Evolutionary conservation across 106 monocot genomes (phyloP).

Genomic region (Dioscorea dumetorum): DNA sequence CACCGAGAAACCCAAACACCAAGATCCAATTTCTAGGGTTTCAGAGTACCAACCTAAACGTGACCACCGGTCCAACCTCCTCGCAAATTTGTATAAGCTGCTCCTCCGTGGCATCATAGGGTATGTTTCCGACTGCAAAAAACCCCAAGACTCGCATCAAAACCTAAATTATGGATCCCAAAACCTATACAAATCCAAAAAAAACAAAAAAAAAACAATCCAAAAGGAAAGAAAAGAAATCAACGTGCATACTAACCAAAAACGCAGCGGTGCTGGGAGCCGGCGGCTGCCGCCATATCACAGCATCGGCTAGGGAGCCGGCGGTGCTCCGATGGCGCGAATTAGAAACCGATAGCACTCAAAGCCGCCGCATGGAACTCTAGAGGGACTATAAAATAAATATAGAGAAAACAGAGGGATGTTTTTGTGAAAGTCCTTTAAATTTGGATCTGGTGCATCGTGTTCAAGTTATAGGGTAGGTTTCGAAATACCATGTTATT

Average conservation of each 20-base stretch:
- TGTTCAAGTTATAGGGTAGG: too few species aligned
- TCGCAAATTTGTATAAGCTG: slow-evolving; percentile 92
- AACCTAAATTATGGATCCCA: background rate
- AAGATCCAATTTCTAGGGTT: background rate
- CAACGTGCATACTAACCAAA: slow-evolving; percentile 41
- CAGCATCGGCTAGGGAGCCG: background rate
- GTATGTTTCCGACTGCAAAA: slow-evolving; percentile 88
- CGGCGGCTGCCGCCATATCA: slow-evolving; percentile 48
- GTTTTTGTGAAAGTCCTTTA: too few species aligned
- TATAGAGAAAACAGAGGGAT: too few species aligned
- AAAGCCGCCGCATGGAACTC: background rate
- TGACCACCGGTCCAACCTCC: slow-evolving; percentile 96
- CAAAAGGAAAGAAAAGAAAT: background rate
- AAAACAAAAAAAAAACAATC: background rate
- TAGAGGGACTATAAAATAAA: too few species aligned
- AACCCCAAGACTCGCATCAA: slow-evolving; percentile 2
- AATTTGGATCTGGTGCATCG: too few species aligned
- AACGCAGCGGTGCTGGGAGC: slow-evolving; percentile 78
- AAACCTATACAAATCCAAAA: background rate
- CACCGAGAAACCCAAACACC: too few species aligned
- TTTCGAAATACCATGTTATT: too few species aligned
- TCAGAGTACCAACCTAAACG: slow-evolving; percentile 55
- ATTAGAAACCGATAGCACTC: background rate
- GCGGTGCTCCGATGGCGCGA: background rate
- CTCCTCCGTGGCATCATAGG: slow-evolving; percentile 93